These are phyloP conservation scores for Aureobasidium vineae DNA, from an alignment of 2,329 filamentous ascomycete genomes.

Conservation along the genomic window DNA sequence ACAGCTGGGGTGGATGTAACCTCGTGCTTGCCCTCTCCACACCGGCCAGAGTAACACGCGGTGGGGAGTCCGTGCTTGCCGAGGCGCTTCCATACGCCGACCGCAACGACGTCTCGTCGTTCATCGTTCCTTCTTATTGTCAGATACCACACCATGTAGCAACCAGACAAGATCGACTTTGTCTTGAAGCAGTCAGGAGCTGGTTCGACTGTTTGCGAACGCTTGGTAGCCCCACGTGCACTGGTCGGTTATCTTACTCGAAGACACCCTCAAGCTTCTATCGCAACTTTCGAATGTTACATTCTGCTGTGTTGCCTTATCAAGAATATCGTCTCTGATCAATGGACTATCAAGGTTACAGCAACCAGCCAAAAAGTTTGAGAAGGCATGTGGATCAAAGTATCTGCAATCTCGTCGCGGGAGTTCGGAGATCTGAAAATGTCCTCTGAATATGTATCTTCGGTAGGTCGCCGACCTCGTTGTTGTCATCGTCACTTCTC, in stretches of 20 bases:
- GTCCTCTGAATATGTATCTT: background rate
- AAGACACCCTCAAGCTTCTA: constrained; percentile 4
- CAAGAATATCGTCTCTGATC: background rate
- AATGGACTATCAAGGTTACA: constrained; percentile 8
- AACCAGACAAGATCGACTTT: background rate
- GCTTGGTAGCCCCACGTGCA: background rate
- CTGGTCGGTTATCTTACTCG: constrained; percentile 7
- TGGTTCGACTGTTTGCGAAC: background rate
- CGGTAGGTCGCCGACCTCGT: constrained; percentile 13
- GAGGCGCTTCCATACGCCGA: background rate
- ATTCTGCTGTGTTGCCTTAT: constrained; percentile 2
- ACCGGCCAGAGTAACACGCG: constrained; percentile 10
- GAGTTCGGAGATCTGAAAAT: background rate
- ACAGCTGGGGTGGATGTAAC: constrained; percentile 6
- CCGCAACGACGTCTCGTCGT: background rate
- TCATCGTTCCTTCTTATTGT: constrained; percentile 3
- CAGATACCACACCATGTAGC: constrained; percentile 8
- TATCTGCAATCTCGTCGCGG: background rate
- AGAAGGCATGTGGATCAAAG: background rate
- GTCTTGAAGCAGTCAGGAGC: background rate
- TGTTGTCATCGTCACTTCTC: background rate
- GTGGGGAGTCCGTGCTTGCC: constrained; percentile 1
- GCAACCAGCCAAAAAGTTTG: background rate
- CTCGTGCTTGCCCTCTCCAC: constrained; percentile 9
- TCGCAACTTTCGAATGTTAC: constrained; percentile 8